phyloP scores from a whole-genome alignment of 2,329 filamentous ascomycete species.

The Xylariaceae sp. region DNA sequence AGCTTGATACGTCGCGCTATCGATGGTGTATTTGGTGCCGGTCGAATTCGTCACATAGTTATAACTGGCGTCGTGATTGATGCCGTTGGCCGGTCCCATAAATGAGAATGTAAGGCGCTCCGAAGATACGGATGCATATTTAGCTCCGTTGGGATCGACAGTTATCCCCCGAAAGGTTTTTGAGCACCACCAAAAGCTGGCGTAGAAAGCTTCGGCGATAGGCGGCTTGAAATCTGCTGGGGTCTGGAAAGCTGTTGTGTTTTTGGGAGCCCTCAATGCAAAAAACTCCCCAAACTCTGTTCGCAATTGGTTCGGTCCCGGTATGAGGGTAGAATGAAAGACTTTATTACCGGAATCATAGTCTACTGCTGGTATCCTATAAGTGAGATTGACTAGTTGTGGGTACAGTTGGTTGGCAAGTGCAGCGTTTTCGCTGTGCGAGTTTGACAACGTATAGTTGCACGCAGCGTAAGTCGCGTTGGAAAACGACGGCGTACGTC shows the following conservation, averaged over 20 bases:
- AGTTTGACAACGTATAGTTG: conserved; percentile 8
- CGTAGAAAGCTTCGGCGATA: conserved; percentile 16
- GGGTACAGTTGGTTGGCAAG: background rate
- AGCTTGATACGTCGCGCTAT: background rate
- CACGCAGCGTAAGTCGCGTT: conserved; percentile 4
- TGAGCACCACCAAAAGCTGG: conserved; percentile 22
- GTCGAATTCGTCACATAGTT: conserved; percentile 1
- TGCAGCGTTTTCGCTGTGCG: background rate
- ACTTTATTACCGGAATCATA: conserved; percentile 9
- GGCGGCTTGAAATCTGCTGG: conserved; percentile 11
- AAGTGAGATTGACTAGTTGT: background rate
- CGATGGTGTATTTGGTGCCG: conserved; percentile 5
- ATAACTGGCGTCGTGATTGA: no score
- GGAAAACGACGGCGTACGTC: background rate
- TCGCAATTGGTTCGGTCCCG: background rate
- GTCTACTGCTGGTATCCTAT: conserved; percentile 5
- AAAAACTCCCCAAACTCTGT: conserved; percentile 18
- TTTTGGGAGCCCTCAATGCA: conserved; percentile 12
- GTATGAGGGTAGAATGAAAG: conserved; percentile 1
- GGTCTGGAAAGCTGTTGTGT: background rate
- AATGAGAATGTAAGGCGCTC: no score
- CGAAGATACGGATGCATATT: background rate
- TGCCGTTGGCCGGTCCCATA: no score
- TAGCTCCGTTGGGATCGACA: background rate
- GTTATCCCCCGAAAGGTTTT: conserved; percentile 14